These are phyloP conservation scores for Rosa chinensis DNA, from an alignment of 306 rosid species.

Conservation along the genomic window DNA sequence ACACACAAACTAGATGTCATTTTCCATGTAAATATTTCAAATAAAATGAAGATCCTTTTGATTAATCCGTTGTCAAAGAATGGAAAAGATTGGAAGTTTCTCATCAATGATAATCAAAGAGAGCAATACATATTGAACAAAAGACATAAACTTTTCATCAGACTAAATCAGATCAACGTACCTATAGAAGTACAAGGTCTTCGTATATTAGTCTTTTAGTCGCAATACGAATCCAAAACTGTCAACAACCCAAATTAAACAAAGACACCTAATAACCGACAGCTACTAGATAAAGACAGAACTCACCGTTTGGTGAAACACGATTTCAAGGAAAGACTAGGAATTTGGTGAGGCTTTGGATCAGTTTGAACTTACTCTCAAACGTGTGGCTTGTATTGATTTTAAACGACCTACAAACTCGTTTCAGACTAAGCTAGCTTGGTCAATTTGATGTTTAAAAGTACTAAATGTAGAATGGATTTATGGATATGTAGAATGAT, in stretches of 20 bases:
- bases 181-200: neutral
- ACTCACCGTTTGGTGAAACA: neutral
- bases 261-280: neutral
- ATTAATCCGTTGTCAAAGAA: neutral
- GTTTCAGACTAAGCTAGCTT: neutral
- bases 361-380: neutral
- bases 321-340: neutral
- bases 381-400: neutral
- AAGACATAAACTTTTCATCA: neutral
- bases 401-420: neutral
- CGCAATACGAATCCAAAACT: neutral
- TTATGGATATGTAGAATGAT: neutral
- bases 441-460: neutral
- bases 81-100: neutral
- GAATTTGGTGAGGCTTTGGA: neutral
- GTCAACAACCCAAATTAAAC: neutral
- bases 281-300: neutral
- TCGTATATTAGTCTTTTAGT: slow-evolving; percentile 1
- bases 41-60: neutral
- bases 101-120: neutral
- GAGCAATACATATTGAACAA: neutral
- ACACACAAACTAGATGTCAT: neutral
- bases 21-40: neutral
- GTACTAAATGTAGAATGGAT: neutral
- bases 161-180: neutral